Evolutionary conservation across 345 rosid genomes (phyloP).

Genomic region (Toxicodendron radicans): DNA sequence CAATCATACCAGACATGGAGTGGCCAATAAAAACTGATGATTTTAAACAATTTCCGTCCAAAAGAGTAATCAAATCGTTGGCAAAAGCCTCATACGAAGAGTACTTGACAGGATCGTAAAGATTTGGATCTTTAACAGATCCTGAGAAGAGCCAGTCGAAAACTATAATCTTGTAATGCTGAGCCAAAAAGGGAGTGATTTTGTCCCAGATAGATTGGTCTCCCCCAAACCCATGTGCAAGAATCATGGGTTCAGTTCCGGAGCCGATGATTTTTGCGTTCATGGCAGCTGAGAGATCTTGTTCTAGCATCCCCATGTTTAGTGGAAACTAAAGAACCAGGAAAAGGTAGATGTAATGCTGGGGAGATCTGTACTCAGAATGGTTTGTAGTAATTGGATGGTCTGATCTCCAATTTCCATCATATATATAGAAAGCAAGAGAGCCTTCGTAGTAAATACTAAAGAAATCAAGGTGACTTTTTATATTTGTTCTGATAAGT

Average conservation of each 20-base stretch:
- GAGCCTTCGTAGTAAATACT: background rate
- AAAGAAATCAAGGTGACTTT: background rate
- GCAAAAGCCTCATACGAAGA: constrained; percentile 59
- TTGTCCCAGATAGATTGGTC: constrained; percentile 73
- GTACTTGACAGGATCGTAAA: constrained; percentile 58
- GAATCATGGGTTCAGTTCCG: constrained; percentile 39
- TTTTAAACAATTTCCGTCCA: constrained; percentile 51
- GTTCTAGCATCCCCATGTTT: constrained; percentile 43
- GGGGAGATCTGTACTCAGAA: background rate
- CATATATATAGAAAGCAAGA: constrained; percentile 19
- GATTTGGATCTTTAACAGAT: constrained; percentile 49
- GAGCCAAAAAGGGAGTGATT: constrained; percentile 47
- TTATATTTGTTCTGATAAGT: too few species aligned
- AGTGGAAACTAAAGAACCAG: background rate
- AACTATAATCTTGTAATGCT: constrained; percentile 47
- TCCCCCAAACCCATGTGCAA: constrained; percentile 75
- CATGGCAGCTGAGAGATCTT: constrained; percentile 47
- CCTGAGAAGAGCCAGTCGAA: constrained; percentile 83
- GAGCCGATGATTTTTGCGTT: constrained; percentile 64
- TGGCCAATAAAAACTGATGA: constrained; percentile 64
- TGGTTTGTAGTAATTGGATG: background rate
- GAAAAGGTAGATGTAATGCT: background rate
- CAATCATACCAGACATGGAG: constrained; percentile 85
- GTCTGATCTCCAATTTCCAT: too few species aligned
- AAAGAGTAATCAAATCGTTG: constrained; percentile 49